Evolutionary conservation across 2,329 filamentous ascomycete genomes (phyloP).

Genomic region (Ophiocordyceps camponoti-saundersi): DNA sequence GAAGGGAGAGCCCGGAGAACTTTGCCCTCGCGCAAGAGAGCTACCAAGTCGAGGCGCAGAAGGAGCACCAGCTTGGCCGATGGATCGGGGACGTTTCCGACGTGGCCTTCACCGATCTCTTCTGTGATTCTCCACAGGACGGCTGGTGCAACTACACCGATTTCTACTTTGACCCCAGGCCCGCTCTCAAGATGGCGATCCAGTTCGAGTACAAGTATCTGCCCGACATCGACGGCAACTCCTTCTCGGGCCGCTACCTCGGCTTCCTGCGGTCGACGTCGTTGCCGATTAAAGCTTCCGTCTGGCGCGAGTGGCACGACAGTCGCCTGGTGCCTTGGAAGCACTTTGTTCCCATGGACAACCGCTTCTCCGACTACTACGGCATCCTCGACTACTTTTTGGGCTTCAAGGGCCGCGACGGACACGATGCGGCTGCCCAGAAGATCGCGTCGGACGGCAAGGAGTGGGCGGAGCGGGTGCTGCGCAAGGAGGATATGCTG

Average conservation of each 20-base stretch:
- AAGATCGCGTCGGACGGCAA: slow-evolving; percentile 42
- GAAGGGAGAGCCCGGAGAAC: slow-evolving; percentile 21
- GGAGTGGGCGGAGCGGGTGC: slow-evolving; percentile 42
- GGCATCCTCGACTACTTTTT: slow-evolving; percentile 48
- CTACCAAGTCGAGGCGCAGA: slow-evolving; percentile 24
- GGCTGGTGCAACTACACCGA: slow-evolving; percentile 21
- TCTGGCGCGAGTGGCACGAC: slow-evolving; percentile 64
- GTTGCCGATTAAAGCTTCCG: slow-evolving; percentile 52
- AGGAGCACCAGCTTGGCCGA: slow-evolving; percentile 17
- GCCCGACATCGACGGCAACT: slow-evolving; percentile 55
- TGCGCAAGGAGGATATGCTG: slow-evolving; percentile 48
- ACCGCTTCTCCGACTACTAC: slow-evolving; percentile 49
- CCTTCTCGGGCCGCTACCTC: slow-evolving; percentile 44
- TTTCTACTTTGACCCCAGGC: slow-evolving; percentile 16
- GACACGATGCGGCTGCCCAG: slow-evolving; percentile 36
- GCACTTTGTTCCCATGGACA: slow-evolving; percentile 58
- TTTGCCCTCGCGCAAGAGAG: slow-evolving; percentile 25
- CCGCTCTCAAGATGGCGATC: slow-evolving; percentile 22
- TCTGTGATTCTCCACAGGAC: slow-evolving; percentile 7
- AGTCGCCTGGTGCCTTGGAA: slow-evolving; percentile 50
- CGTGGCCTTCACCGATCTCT: slow-evolving; percentile 25
- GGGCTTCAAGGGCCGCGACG: slow-evolving; percentile 17
- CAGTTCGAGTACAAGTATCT: slow-evolving; percentile 47
- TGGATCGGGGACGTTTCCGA: slow-evolving; percentile 23
- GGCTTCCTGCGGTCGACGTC: slow-evolving; percentile 47